These are phyloP conservation scores for Monosporascus sp. DNA, from an alignment of 2,329 filamentous ascomycete species.

Conservation along the genomic window DNA sequence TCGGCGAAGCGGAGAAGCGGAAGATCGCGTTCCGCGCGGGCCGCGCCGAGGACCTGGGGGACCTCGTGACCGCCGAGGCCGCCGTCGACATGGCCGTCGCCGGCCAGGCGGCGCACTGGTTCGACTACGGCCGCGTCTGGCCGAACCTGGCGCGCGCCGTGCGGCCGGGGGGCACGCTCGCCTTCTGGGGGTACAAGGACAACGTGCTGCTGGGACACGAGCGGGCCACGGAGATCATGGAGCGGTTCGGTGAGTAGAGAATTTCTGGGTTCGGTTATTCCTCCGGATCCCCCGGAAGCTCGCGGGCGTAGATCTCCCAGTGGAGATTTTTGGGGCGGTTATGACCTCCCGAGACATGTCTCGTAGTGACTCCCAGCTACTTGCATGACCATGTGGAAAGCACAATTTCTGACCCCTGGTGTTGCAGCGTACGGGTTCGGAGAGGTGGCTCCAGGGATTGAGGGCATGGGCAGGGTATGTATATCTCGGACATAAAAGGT, in stretches of 20 bases:
- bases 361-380: too few relatives aligned
- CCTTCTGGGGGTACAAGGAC: conserved; percentile 64
- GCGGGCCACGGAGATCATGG: conserved; percentile 46
- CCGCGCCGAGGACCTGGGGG: conserved; percentile 47
- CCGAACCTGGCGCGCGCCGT: conserved; percentile 50
- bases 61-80: conserved; percentile 40
- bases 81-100: conserved; percentile 48
- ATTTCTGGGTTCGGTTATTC: too few relatives aligned
- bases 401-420: too few relatives aligned
- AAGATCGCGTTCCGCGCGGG: conserved; percentile 47
- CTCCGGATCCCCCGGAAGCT: too few relatives aligned
- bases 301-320: too few relatives aligned
- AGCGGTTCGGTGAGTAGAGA: conserved; percentile 41
- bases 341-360: too few relatives aligned
- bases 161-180: conserved; percentile 51
- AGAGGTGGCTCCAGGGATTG: conserved; percentile 37
- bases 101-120: conserved; percentile 63
- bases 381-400: too few relatives aligned
- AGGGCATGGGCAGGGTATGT: conserved; percentile 40
- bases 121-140: conserved; percentile 53
- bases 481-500: too few relatives aligned
- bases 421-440: conserved; percentile 40
- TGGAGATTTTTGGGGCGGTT: too few relatives aligned
- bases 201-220: conserved; percentile 52
- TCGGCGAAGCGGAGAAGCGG: conserved; percentile 15